phyloP scores from a whole-genome alignment of 177 flowering plant genomes.

The Vitis hybrid region DNA sequence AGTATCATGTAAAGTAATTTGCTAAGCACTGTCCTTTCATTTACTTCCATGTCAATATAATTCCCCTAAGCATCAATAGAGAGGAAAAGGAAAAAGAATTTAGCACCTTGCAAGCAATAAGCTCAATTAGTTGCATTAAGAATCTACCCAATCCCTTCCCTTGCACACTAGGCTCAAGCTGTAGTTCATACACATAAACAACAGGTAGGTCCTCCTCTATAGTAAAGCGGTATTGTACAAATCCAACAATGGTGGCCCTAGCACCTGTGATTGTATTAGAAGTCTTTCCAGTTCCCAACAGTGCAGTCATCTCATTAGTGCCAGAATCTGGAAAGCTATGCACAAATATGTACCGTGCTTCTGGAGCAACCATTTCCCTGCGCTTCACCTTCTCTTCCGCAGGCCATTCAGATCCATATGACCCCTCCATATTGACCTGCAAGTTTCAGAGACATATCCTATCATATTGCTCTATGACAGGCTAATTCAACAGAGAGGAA shows the following conservation, averaged over 20 bases:
- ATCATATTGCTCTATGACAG: not conserved
- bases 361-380: slow-evolving; percentile 81
- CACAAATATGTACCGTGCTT: slow-evolving; percentile 84
- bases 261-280: slow-evolving; percentile 17
- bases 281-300: slow-evolving; percentile 7
- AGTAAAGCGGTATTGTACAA: slow-evolving; percentile 79
- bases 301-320: slow-evolving; percentile 14
- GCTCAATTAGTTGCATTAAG: slow-evolving; percentile 86
- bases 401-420: slow-evolving; percentile 79
- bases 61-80: not conserved
- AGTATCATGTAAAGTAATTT: not conserved
- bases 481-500: not conserved
- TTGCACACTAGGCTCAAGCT: slow-evolving; percentile 71
- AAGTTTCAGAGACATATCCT: slow-evolving; percentile 3
- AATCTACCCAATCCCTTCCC: slow-evolving; percentile 85
- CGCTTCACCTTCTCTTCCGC: slow-evolving; percentile 80
- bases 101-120: slow-evolving; percentile 78
- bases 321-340: slow-evolving; percentile 32
- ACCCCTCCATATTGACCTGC: slow-evolving; percentile 80
- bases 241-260: slow-evolving; percentile 58
- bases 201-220: slow-evolving; percentile 91
- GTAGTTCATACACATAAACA: slow-evolving; percentile 86
- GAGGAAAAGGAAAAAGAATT: not conserved
- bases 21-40: not conserved
- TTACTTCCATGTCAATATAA: not conserved